phyloP scores from a whole-genome alignment of 2,329 filamentous ascomycete species.

The Hypocreales sp. region DNA sequence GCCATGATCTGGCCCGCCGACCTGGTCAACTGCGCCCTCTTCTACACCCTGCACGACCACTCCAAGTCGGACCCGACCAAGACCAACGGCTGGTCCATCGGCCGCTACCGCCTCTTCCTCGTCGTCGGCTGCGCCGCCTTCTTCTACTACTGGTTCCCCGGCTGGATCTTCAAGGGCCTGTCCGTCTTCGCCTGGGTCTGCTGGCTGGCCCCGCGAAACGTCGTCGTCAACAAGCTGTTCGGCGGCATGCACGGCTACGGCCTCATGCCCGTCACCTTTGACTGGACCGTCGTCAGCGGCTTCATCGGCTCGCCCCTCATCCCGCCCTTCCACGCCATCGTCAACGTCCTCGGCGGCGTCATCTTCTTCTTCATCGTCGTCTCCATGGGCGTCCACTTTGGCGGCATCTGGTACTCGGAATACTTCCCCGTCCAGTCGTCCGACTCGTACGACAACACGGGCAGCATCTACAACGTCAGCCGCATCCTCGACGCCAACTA shows the following conservation, averaged over 20 bases:
- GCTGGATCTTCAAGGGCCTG: conserved; percentile 46
- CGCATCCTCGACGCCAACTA: conserved; percentile 40
- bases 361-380: conserved; percentile 38
- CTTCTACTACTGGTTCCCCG: conserved; percentile 46
- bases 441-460: conserved; percentile 49
- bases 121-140: conserved; percentile 35
- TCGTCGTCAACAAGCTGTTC: conserved; percentile 47
- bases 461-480: conserved; percentile 40
- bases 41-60: conserved; percentile 31
- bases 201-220: conserved; percentile 44
- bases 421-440: conserved; percentile 47
- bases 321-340: conserved; percentile 37
- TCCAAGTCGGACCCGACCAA: conserved; percentile 29
- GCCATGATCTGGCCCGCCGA: conserved; percentile 44
- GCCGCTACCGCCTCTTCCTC: conserved; percentile 48
- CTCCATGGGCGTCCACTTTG: conserved; percentile 44
- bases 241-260: conserved; percentile 42
- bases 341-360: conserved; percentile 36
- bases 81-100: conserved; percentile 44
- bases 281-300: conserved; percentile 31
- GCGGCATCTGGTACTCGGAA: conserved; percentile 38
- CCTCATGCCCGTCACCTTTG: conserved; percentile 44
- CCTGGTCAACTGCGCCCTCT: conserved; percentile 35
- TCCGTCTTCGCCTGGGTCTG: conserved; percentile 47
- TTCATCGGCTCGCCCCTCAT: conserved; percentile 34